Evolutionary conservation across 2,329 filamentous ascomycete species (phyloP).

Genomic region (Pseudofabraea citricarpa): DNA sequence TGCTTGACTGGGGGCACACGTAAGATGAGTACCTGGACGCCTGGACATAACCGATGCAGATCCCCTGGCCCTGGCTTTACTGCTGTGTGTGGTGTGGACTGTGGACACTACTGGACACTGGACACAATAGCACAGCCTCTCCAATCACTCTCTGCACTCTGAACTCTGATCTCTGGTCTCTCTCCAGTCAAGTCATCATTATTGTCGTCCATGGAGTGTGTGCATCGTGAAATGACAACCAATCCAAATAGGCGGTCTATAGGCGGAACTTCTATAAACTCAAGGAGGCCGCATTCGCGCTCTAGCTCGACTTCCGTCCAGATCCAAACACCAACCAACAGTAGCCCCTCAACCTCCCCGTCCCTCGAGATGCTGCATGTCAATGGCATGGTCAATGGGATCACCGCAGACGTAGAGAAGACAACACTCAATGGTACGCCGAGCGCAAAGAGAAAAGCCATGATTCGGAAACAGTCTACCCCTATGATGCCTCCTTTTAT

Average conservation of each 20-base stretch:
- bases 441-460: conserved; percentile 7
- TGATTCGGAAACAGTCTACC: conserved; percentile 53
- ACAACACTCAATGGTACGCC: conserved; percentile 17
- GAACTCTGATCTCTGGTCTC: no score
- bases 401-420: conserved; percentile 11
- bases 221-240: conserved; percentile 16
- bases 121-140: no score
- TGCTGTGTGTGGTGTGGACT: no score
- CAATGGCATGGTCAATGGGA: conserved; percentile 7
- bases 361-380: conserved; percentile 15
- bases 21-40: no score
- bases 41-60: no score
- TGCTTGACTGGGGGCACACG: no score
- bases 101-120: no score
- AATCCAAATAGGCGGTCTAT: conserved; percentile 9
- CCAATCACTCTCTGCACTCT: no score
- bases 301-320: conserved; percentile 15
- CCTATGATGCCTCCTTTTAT: conserved; percentile 86
- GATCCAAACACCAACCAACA: conserved; percentile 19
- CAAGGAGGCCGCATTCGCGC: conserved; percentile 12
- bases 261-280: conserved; percentile 12
- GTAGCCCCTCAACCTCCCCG: conserved; percentile 13
- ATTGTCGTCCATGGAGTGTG: neutral
- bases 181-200: no score
- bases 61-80: no score